Percentiles rank a stretch among this genome's conserved stretches.
Conservation (phyloP, 2,329 filamentous ascomycete species). For the Ilyonectria mors-panacis region DNA sequence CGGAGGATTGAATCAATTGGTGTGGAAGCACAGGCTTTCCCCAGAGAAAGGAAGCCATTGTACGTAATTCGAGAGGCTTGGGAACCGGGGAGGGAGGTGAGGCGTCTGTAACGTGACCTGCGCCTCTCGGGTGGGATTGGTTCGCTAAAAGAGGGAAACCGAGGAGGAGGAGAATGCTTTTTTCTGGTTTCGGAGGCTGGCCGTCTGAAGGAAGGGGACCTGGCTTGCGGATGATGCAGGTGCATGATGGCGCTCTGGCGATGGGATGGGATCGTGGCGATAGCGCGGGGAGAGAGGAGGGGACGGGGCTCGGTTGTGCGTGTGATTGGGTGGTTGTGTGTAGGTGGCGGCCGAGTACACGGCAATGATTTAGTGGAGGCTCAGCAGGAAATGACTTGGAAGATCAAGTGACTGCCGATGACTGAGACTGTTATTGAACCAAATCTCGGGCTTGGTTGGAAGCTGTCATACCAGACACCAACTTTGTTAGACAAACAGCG, state of each 20-base stretch:
- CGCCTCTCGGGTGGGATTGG: constrained; percentile 15
- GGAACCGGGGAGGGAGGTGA: constrained; percentile 8
- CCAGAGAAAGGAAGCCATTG: constrained; percentile 16
- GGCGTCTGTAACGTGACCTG: constrained; percentile 31
- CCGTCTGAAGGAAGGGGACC: background rate
- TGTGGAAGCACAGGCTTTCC: constrained; percentile 27
- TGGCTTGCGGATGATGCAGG: constrained; percentile 15
- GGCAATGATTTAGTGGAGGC: constrained; percentile 12
- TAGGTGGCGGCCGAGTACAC: constrained; percentile 21
- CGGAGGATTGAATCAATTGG: constrained; percentile 2
- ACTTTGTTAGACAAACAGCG: constrained; percentile 8
- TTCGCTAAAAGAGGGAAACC: constrained; percentile 8
- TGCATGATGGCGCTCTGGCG: constrained; percentile 19
- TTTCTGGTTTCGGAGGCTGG: background rate
- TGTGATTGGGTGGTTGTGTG: constrained; percentile 13
- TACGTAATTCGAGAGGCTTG: constrained; percentile 26
- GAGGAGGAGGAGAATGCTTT: background rate
- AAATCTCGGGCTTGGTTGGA: constrained; percentile 11
- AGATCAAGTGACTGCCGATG: constrained; percentile 24
- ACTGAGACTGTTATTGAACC: background rate
- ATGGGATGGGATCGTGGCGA: constrained; percentile 25
- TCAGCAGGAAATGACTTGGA: constrained; percentile 18
- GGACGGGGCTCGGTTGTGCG: background rate
- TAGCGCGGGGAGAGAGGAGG: constrained; percentile 6
- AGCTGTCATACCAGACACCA: constrained; percentile 1